Conservation (phyloP, 176 grass and related monocot species). For the Rhynchospora tenuis region DNA sequence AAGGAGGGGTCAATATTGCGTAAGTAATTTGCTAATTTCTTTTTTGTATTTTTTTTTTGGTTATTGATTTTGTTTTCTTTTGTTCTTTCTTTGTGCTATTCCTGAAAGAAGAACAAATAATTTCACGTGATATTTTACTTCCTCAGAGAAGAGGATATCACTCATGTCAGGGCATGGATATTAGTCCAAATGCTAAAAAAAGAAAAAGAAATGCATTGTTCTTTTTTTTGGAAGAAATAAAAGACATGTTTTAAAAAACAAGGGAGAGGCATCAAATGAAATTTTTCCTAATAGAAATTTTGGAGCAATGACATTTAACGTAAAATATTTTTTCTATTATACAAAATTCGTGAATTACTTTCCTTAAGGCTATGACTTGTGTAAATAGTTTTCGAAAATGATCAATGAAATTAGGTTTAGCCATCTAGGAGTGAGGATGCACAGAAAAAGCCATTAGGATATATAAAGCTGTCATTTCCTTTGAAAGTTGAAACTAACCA, state of each 20-base stretch:
- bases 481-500: neutral
- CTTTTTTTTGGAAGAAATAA: neutral
- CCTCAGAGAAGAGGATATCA: neutral
- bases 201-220: neutral
- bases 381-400: neutral
- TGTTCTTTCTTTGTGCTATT: neutral
- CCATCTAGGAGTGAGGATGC: neutral
- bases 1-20: conserved; percentile 70
- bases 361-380: neutral
- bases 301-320: neutral
- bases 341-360: neutral
- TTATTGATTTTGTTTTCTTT: neutral
- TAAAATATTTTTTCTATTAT: neutral
- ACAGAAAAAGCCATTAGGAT: neutral
- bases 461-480: neutral
- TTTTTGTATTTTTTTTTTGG: neutral
- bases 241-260: neutral
- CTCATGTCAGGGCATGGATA: neutral
- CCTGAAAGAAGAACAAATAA: neutral
- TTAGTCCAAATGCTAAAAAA: neutral
- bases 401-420: neutral
- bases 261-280: neutral
- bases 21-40: conserved; percentile 17
- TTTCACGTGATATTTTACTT: neutral
- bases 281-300: neutral